Evolutionary conservation across 768 basidiomycete species (phyloP).

Genomic region (Galerina sulciceps): DNA sequence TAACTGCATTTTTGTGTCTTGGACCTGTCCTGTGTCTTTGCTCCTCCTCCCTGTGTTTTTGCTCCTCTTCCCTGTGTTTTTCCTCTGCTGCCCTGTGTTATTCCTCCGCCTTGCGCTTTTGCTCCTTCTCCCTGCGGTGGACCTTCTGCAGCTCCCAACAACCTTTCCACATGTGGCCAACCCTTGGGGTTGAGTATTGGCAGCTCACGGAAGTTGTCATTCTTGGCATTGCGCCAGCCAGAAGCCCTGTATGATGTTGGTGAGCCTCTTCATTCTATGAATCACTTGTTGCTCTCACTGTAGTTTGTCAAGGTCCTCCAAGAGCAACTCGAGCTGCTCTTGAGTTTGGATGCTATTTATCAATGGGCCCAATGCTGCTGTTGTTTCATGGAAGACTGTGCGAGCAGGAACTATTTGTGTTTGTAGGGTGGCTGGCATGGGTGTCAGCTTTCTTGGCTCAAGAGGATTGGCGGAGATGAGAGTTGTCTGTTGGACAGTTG

Average conservation of each 20-base stretch:
- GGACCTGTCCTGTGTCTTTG: too few relatives aligned
- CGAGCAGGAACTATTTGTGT: constrained; percentile 24
- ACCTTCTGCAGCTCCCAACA: constrained; percentile 21
- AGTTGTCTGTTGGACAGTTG: background rate
- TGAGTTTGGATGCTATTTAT: constrained; percentile 25
- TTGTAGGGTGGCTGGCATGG: background rate
- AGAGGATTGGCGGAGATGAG: background rate
- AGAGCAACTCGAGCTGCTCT: constrained; percentile 25
- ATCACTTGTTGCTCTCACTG: background rate
- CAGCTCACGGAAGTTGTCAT: constrained; percentile 18
- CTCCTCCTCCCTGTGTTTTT: too few relatives aligned
- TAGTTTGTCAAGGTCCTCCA: constrained; percentile 6
- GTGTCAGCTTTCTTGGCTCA: background rate
- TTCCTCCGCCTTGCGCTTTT: too few relatives aligned
- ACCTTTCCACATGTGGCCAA: constrained; percentile 11
- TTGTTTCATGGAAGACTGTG: constrained; percentile 23
- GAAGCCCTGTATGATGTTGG: background rate
- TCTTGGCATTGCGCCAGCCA: background rate
- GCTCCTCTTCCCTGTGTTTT: too few relatives aligned
- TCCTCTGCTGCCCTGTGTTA: too few relatives aligned
- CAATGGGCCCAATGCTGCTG: constrained; percentile 22
- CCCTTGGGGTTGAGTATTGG: constrained; percentile 19
- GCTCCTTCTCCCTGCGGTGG: constrained; percentile 14
- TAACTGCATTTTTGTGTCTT: too few relatives aligned
- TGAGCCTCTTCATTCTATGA: background rate